phyloP scores from a whole-genome alignment of 805 yeast genomes.

The Metschnikowia matae region DNA sequence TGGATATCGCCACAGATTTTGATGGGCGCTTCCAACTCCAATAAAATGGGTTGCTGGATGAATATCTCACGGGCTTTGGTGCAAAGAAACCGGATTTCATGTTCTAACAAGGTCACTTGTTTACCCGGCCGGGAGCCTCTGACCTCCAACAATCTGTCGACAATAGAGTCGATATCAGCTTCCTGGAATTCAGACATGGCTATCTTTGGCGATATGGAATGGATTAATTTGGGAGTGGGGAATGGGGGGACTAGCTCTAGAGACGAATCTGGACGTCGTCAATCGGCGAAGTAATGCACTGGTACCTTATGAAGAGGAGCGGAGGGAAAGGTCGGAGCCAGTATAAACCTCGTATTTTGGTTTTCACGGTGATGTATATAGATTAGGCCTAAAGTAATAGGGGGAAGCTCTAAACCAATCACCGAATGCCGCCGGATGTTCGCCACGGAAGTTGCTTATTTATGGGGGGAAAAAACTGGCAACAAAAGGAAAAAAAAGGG shows the following conservation, averaged over 20 bases:
- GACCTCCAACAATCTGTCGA: slow-evolving; percentile 93
- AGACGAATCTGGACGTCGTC: neutral
- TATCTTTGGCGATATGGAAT: slow-evolving; percentile 8
- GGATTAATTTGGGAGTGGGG: neutral
- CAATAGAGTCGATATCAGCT: slow-evolving; percentile 94
- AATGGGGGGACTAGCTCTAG: neutral
- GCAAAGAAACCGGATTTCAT: slow-evolving; percentile 91
- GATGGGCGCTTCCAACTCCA: slow-evolving; percentile 96
- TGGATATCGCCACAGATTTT: slow-evolving; percentile 96
- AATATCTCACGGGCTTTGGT: slow-evolving; percentile 97
- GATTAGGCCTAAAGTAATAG: neutral
- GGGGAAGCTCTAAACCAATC: slow-evolving; percentile 5
- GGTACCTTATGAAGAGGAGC: neutral
- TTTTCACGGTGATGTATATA: neutral
- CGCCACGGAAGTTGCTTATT: slow-evolving; percentile 10
- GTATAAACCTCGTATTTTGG: neutral
- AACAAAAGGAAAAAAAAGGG: slow-evolving; percentile 4
- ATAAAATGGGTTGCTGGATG: slow-evolving; percentile 92
- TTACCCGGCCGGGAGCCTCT: slow-evolving; percentile 98
- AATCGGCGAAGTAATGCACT: neutral
- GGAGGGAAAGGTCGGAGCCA: neutral
- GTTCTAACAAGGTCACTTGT: slow-evolving; percentile 90
- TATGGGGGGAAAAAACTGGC: slow-evolving; percentile 2
- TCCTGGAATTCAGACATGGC: slow-evolving; percentile 47
- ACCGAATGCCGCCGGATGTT: slow-evolving; percentile 5